phyloP scores from a whole-genome alignment of 2,329 filamentous ascomycete genomes.

The Aspergillus sp. region DNA sequence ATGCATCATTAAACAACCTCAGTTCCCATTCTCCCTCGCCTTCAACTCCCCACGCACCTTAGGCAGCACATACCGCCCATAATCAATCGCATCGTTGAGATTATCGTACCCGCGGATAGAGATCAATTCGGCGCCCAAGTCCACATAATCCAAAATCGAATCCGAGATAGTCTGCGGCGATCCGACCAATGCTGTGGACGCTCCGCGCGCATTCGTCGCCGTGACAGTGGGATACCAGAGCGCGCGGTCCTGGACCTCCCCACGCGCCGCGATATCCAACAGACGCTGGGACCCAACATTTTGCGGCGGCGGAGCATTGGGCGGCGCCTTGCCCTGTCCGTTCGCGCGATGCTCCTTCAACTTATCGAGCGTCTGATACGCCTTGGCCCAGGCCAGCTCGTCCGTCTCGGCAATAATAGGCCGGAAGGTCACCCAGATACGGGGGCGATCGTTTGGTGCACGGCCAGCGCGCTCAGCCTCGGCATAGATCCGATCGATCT shows the following conservation, averaged over 20 bases:
- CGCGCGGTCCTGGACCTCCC: slow-evolving; percentile 61
- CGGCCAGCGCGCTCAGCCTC: slow-evolving; percentile 61
- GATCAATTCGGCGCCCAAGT: slow-evolving; percentile 59
- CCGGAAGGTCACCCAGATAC: slow-evolving; percentile 67
- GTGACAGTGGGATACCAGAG: slow-evolving; percentile 67
- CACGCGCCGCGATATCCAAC: slow-evolving; percentile 56
- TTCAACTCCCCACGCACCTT: slow-evolving; percentile 42
- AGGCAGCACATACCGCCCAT: slow-evolving; percentile 59
- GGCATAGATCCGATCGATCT: slow-evolving; percentile 62
- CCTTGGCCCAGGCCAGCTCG: slow-evolving; percentile 64
- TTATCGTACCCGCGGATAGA: slow-evolving; percentile 65
- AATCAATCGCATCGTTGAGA: slow-evolving; percentile 61
- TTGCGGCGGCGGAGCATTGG: slow-evolving; percentile 49
- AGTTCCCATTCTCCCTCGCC: slow-evolving; percentile 8
- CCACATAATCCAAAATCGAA: slow-evolving; percentile 60
- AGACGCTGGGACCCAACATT: slow-evolving; percentile 63
- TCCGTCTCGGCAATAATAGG: slow-evolving; percentile 64
- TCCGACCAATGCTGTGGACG: slow-evolving; percentile 61
- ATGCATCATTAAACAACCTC: background rate
- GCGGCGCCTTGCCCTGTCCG: slow-evolving; percentile 34
- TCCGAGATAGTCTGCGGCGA: slow-evolving; percentile 56
- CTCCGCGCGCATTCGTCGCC: slow-evolving; percentile 61
- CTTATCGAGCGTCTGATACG: slow-evolving; percentile 57
- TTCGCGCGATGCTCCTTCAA: slow-evolving; percentile 49
- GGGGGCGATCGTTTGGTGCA: slow-evolving; percentile 53